phyloP scores from a whole-genome alignment of 2,329 filamentous ascomycete species.

The Alternaria alternata region DNA sequence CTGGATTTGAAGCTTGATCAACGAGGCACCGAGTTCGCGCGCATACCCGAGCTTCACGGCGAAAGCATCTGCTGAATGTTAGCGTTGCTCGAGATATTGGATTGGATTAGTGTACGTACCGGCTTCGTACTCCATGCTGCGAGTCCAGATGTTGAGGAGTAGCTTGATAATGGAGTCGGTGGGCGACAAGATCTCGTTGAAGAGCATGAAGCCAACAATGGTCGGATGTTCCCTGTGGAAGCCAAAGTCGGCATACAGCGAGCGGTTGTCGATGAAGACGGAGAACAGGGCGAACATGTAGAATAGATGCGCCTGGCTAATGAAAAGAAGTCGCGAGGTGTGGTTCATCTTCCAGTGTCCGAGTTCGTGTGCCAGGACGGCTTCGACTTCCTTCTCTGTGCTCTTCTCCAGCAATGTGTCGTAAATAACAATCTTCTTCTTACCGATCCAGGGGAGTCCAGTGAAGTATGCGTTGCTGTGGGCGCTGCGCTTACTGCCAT shows the following conservation, averaged over 20 bases:
- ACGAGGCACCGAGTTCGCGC: constrained; percentile 79
- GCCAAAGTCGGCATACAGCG: constrained; percentile 89
- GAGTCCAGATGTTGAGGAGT: constrained; percentile 92
- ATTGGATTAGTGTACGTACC: constrained; percentile 55
- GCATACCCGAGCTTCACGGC: constrained; percentile 85
- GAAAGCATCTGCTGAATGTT: constrained; percentile 71
- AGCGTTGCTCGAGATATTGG: constrained; percentile 24
- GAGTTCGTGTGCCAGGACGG: constrained; percentile 92
- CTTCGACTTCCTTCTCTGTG: constrained; percentile 88
- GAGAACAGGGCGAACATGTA: constrained; percentile 98
- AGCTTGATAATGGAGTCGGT: constrained; percentile 96
- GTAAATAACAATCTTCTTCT: constrained; percentile 99
- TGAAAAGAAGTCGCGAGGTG: constrained; percentile 88
- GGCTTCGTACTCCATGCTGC: constrained; percentile 95
- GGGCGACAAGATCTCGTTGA: constrained; percentile 93
- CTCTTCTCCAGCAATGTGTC: constrained; percentile 98
- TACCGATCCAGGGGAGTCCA: constrained; percentile 83
- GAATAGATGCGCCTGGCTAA: constrained; percentile 85
- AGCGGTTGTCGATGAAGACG: constrained; percentile 94
- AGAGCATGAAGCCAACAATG: constrained; percentile 96
- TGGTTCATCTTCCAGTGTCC: constrained; percentile 97
- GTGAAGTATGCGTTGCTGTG: constrained; percentile 97
- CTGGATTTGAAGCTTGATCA: constrained; percentile 98
- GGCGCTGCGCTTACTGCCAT: constrained; percentile 85
- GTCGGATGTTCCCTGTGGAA: constrained; percentile 85